Evolutionary conservation across 371 early-diverging fungal species (phyloP), one percentile per base, ranked within the genome.

Genomic region (Dinochytrium kinnereticum): DNA sequence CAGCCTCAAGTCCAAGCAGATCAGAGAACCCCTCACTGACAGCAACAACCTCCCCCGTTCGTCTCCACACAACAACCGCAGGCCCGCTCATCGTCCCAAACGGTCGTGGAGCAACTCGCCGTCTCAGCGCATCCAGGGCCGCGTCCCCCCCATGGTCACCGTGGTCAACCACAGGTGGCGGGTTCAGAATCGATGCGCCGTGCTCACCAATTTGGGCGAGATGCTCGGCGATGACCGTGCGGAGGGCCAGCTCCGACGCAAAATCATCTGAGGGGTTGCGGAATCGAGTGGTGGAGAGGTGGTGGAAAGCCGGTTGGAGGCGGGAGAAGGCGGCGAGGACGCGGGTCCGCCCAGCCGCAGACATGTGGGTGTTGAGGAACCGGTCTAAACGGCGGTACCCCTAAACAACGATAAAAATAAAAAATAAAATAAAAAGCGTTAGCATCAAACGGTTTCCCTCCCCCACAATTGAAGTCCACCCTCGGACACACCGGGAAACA

Each of bases 181-280:
- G 61, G 61, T 37, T 61, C 36, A 61, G 34, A 36, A 61, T 61
- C 7, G 61, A 61, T 26, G 61, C 61, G 7, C 61, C 61, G n/a
- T 26, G 30, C 10, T 10, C 37, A 26, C 61, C 61, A 37, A 61
- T 61, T 26, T 31, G 36, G 34, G 34, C 61, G 36, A 61, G 61
- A 36, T 61, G 61, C 36, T 61, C 61, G 15, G 61, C 61, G 5
- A 66, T 38, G 26, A 40, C 39, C n/a, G 66, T 40, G 10, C 49
- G 66, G 66, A 66, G 49, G 26, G 66, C 66, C 15, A 66, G 39
- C 30, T 66, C 66, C 7, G 66, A 66, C 2, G 66, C 49, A 3
- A 66, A 30, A 17, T 24, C 39, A 44, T 66, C 66, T 2, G 66
- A 49, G 5, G 39, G 40, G 40, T 38, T 66, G n/a, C 28, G 66